Conservation (phyloP, 176 grass and related monocot genomes). For the Ensete glaucum region DNA sequence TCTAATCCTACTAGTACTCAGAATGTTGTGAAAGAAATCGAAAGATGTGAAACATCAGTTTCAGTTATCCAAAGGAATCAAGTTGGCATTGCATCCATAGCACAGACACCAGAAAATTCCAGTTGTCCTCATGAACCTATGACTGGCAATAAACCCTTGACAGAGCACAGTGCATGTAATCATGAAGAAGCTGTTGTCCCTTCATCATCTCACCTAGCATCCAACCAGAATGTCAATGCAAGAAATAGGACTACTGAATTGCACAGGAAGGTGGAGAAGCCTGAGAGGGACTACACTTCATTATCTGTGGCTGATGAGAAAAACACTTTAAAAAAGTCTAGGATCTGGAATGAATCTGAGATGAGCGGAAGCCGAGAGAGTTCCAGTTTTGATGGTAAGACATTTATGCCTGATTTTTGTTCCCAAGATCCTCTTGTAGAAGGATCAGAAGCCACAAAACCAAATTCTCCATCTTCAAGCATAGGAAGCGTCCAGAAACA, state of each 20-base stretch:
- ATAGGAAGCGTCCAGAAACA: background rate
- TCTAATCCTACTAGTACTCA: background rate
- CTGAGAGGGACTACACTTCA: background rate
- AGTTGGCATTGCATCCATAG: background rate
- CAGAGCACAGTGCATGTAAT: too few relatives aligned
- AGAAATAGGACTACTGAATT: background rate
- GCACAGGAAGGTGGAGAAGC: background rate
- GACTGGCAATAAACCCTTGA: too few relatives aligned
- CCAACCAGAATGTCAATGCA: background rate
- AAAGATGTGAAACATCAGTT: background rate
- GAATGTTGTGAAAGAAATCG: background rate
- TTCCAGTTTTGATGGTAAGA: constrained; percentile 5
- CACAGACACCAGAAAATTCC: background rate
- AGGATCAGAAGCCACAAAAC: background rate
- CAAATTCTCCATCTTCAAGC: background rate
- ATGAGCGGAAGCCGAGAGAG: background rate
- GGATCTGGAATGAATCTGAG: constrained; percentile 13
- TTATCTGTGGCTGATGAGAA: constrained; percentile 10
- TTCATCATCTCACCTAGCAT: background rate
- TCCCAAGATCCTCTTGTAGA: background rate
- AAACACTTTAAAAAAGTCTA: background rate
- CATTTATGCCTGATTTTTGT: background rate
- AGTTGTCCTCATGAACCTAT: background rate
- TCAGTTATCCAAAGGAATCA: background rate
- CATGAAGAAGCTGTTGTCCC: background rate